Percentiles rank a stretch among this genome's conserved stretches.
phyloP scores from a whole-genome alignment of 2,329 filamentous ascomycete species.

The Beauveria sp. region DNA sequence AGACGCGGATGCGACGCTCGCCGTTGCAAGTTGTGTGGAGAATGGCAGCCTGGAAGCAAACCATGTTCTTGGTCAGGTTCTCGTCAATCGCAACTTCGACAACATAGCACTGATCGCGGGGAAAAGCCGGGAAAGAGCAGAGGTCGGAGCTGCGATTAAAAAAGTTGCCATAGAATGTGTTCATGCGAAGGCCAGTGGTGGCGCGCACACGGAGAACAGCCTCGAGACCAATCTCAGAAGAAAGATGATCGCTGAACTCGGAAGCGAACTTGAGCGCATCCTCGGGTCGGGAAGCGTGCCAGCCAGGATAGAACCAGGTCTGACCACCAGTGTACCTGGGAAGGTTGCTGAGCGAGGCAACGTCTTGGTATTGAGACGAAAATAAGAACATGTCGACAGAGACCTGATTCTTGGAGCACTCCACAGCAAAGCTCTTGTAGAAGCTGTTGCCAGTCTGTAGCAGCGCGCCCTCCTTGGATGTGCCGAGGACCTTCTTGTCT shows the following conservation, averaged over 20 bases:
- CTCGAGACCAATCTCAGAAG: constrained; percentile 90
- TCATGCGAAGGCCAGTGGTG: constrained; percentile 91
- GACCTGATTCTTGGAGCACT: constrained; percentile 98
- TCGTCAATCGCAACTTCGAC: constrained; percentile 98
- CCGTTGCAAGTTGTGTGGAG: constrained; percentile 97
- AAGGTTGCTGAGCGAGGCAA: constrained; percentile 90
- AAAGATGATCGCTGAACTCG: constrained; percentile 96
- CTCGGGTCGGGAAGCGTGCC: constrained; percentile 88
- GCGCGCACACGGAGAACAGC: constrained; percentile 92
- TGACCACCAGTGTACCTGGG: constrained; percentile 95
- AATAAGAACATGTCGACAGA: constrained; percentile 98
- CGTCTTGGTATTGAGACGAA: constrained; percentile 93
- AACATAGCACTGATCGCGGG: constrained; percentile 93
- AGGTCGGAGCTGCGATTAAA: constrained; percentile 98
- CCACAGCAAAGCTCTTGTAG: constrained; percentile 98
- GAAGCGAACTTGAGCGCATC: constrained; percentile 97
- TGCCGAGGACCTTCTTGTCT: constrained; percentile 92
- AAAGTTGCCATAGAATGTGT: constrained; percentile 98
- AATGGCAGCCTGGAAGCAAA: constrained; percentile 90
- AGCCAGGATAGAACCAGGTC: constrained; percentile 97
- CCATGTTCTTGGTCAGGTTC: constrained; percentile 80
- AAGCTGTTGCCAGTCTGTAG: constrained; percentile 92
- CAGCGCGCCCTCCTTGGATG: constrained; percentile 79
- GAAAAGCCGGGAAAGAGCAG: constrained; percentile 96
- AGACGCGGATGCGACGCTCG: constrained; percentile 86